A percentile compares a stretch with the other conserved stretches of the same genome.
Conservation (phyloP, 129 eudicot species). For the Solidago caesia region DNA sequence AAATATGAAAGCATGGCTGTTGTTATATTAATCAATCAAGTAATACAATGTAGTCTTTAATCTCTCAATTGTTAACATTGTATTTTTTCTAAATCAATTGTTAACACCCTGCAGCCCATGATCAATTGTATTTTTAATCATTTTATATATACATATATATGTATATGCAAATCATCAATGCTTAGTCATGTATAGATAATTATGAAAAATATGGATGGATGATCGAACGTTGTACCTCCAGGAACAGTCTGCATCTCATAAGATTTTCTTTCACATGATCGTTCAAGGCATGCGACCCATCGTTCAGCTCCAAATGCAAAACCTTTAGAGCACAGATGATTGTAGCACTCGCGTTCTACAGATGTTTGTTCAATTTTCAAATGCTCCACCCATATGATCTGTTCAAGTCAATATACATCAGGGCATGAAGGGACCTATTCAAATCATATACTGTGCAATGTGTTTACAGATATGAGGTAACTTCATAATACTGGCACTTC, state of each 20-base stretch:
- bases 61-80: too few relatives aligned
- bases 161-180: too few relatives aligned
- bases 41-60: too few relatives aligned
- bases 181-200: too few relatives aligned
- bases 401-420: neutral
- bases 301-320: slow-evolving; percentile 2
- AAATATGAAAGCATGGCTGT: too few relatives aligned
- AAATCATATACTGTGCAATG: neutral
- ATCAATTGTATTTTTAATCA: too few relatives aligned
- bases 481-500: neutral
- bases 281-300: neutral
- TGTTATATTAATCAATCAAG: too few relatives aligned
- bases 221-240: too few relatives aligned
- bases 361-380: neutral
- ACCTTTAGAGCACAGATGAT: neutral
- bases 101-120: too few relatives aligned
- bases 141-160: too few relatives aligned
- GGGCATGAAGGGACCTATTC: neutral
- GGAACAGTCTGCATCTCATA: neutral
- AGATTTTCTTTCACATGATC: neutral
- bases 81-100: too few relatives aligned
- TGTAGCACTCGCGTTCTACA: neutral
- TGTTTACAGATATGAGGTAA: neutral
- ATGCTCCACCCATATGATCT: slow-evolving; percentile 2
- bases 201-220: too few relatives aligned